Evolutionary conservation across 805 yeast species (phyloP).

Genomic region (Nakazawaea siamensis): DNA sequence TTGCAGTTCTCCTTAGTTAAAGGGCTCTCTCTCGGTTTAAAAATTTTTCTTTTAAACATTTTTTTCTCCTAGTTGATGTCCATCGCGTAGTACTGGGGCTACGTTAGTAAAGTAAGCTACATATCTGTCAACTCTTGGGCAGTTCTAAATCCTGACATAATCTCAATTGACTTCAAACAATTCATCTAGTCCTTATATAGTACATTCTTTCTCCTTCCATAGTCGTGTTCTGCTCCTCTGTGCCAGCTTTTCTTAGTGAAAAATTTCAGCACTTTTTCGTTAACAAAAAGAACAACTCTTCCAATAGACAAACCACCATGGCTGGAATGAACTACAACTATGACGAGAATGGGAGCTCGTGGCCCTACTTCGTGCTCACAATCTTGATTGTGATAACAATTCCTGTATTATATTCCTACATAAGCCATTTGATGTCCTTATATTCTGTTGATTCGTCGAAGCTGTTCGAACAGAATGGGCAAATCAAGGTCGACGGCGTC

Average conservation of each 20-base stretch:
- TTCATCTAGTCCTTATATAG: no score
- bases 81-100: no score
- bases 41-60: no score
- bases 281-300: neutral
- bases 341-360: conserved; percentile 84
- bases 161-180: no score
- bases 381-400: conserved; percentile 56
- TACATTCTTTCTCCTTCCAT: neutral
- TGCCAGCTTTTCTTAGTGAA: neutral
- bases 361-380: conserved; percentile 88
- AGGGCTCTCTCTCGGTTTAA: no score
- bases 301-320: conserved; percentile 22
- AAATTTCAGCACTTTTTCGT: conserved; percentile 1
- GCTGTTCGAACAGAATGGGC: conserved; percentile 5
- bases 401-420: conserved; percentile 29
- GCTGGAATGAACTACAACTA: conserved; percentile 59
- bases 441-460: neutral
- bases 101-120: no score
- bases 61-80: no score
- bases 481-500: conserved; percentile 21
- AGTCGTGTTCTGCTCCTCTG: no score
- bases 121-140: no score
- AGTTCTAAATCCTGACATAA: no score
- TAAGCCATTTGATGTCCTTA: conserved; percentile 28
- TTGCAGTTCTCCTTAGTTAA: no score